Evolutionary conservation across 2,329 filamentous ascomycete species (phyloP).

Genomic region (Sporothrix mexicana): DNA sequence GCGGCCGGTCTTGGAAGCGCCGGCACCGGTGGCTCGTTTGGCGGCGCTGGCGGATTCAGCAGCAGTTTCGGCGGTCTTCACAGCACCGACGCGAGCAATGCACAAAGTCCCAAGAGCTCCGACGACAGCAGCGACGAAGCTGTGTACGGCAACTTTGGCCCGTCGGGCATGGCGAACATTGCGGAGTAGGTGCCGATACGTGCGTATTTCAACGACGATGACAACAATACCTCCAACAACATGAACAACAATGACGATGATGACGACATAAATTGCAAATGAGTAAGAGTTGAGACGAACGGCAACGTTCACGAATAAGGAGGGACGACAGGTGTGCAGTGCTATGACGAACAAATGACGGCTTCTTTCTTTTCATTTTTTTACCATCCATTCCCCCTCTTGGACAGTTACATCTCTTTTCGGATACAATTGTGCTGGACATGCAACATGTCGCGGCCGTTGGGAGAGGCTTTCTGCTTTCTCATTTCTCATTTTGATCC

Average conservation of each 20-base stretch:
- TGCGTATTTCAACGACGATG: neutral
- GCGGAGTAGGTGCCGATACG: slow-evolving; percentile 28
- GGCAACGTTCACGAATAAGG: neutral
- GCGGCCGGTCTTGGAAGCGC: slow-evolving; percentile 40
- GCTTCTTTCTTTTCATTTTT: neutral
- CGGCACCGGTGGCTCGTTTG: slow-evolving; percentile 33
- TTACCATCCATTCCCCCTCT: slow-evolving; percentile 2
- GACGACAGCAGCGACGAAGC: slow-evolving; percentile 61
- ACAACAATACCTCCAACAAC: neutral
- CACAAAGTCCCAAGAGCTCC: slow-evolving; percentile 58
- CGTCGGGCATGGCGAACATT: slow-evolving; percentile 43
- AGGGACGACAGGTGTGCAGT: neutral
- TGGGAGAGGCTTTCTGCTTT: neutral
- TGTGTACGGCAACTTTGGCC: slow-evolving; percentile 55
- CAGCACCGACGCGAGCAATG: slow-evolving; percentile 56
- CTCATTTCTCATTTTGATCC: neutral
- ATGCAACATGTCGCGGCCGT: neutral
- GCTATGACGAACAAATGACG: slow-evolving; percentile 10
- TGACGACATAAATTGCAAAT: slow-evolving; percentile 18
- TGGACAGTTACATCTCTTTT: neutral
- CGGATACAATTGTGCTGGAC: slow-evolving; percentile 9
- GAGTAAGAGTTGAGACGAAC: neutral
- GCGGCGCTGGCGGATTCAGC: slow-evolving; percentile 31
- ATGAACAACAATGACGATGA: neutral
- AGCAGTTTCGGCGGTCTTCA: slow-evolving; percentile 52